Conservation (phyloP, 2,329 filamentous ascomycete genomes). For the Colletotrichum gigasporum region DNA sequence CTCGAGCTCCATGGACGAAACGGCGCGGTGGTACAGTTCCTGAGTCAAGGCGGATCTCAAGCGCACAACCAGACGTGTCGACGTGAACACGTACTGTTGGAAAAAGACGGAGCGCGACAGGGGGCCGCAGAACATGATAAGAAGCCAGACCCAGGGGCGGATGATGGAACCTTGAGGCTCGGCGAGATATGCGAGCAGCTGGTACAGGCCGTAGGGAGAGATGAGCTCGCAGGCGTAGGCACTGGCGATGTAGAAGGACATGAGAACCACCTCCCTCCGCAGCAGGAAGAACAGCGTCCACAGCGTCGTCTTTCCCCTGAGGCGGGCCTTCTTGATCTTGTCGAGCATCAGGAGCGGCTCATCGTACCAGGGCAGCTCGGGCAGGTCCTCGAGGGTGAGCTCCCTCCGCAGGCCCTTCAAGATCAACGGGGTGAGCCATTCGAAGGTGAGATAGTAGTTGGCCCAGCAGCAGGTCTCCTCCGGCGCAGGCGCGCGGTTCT, state of each 20-base stretch:
- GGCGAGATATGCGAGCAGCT: slow-evolving; percentile 61
- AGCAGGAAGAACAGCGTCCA: slow-evolving; percentile 56
- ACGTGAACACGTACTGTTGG: slow-evolving; percentile 67
- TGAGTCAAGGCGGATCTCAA: slow-evolving; percentile 66
- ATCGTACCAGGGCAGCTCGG: slow-evolving; percentile 63
- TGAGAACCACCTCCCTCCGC: slow-evolving; percentile 51
- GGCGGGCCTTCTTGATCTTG: slow-evolving; percentile 53
- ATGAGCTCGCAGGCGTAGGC: slow-evolving; percentile 57
- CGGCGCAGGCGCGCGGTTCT: slow-evolving; percentile 50
- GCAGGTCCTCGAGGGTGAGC: slow-evolving; percentile 58
- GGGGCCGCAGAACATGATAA: slow-evolving; percentile 62
- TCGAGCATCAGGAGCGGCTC: slow-evolving; percentile 59
- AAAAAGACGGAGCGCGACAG: slow-evolving; percentile 57
- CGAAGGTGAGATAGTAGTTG: slow-evolving; percentile 60
- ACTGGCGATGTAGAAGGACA: slow-evolving; percentile 52
- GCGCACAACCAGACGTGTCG: slow-evolving; percentile 64
- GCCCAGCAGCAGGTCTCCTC: slow-evolving; percentile 66
- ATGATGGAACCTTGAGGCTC: slow-evolving; percentile 54
- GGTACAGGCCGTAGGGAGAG: slow-evolving; percentile 63
- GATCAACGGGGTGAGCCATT: slow-evolving; percentile 59
- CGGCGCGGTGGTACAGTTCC: slow-evolving; percentile 65
- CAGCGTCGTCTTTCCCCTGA: slow-evolving; percentile 52
- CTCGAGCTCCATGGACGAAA: slow-evolving; percentile 65
- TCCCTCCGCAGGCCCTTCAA: slow-evolving; percentile 55
- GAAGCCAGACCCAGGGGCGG: slow-evolving; percentile 62